These are phyloP conservation scores for Zygosaccharomyces kombuchaensis DNA, from an alignment of 805 yeast species.

Conservation along the genomic window DNA sequence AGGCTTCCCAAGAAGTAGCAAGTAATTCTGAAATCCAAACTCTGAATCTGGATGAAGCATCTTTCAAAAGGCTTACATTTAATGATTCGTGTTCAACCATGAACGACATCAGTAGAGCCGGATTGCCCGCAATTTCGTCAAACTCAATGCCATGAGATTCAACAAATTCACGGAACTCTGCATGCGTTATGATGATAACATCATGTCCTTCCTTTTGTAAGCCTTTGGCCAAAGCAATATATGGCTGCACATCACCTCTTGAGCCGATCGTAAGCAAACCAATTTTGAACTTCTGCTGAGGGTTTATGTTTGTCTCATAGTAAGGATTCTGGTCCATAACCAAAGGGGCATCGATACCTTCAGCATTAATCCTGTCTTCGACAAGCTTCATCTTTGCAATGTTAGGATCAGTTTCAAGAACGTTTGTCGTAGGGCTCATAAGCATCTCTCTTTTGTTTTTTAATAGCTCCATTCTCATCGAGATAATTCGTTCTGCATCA, in stretches of 20 bases:
- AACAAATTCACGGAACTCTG: constrained; percentile 76
- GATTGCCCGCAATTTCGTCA: constrained; percentile 82
- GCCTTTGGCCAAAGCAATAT: constrained; percentile 83
- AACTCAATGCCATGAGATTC: constrained; percentile 61
- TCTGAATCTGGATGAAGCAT: constrained; percentile 74
- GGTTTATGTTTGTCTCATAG: constrained; percentile 46
- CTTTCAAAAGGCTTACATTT: constrained; percentile 75
- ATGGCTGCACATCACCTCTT: constrained; percentile 96
- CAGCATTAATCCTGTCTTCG: constrained; percentile 60
- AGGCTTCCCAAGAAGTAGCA: constrained; percentile 76
- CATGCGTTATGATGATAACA: constrained; percentile 82
- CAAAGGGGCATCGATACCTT: constrained; percentile 65
- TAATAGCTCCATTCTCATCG: constrained; percentile 46
- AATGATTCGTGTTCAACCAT: constrained; percentile 90
- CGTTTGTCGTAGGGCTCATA: constrained; percentile 8
- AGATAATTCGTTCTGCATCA: constrained; percentile 58
- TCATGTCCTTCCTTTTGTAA: constrained; percentile 74
- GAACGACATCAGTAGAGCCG: constrained; percentile 83
- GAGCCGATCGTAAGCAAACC: constrained; percentile 87
- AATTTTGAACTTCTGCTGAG: constrained; percentile 52
- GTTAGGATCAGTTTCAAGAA: constrained; percentile 32
- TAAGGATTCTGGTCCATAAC: constrained; percentile 63
- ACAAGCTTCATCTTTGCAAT: constrained; percentile 60
- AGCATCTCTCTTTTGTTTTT: constrained; percentile 20
- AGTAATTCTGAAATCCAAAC: constrained; percentile 80